Conservation (phyloP, 257 asterid species). For the Ehretia macrophylla region DNA sequence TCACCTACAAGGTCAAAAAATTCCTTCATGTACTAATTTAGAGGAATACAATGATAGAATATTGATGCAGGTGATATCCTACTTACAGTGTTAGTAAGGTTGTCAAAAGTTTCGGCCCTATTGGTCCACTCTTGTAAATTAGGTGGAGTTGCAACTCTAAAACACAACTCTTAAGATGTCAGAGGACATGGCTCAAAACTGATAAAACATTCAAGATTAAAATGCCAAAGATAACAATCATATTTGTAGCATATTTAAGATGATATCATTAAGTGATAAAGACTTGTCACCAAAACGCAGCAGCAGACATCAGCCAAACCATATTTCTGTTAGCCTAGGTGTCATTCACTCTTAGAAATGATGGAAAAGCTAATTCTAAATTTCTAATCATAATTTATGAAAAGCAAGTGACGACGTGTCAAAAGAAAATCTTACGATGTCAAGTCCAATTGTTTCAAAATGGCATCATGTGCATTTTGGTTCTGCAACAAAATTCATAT, state of each 20-base stretch:
- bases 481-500: slow-evolving; percentile 41
- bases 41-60: neutral
- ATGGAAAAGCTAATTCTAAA: no score
- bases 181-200: slow-evolving; percentile 6
- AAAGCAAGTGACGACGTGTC: neutral
- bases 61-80: neutral
- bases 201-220: neutral
- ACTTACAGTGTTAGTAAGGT: slow-evolving; percentile 76
- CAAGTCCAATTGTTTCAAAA: slow-evolving; percentile 70
- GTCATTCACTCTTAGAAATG: neutral
- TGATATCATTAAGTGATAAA: no score
- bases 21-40: slow-evolving; percentile 11
- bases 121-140: slow-evolving; percentile 82
- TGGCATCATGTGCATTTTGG: slow-evolving; percentile 83
- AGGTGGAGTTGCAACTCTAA: slow-evolving; percentile 71
- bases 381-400: no score
- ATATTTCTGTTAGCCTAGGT: neutral
- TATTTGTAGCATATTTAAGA: no score
- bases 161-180: slow-evolving; percentile 23
- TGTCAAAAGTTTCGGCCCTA: slow-evolving; percentile 85
- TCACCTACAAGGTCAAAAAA: slow-evolving; percentile 52
- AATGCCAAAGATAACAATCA: neutral
- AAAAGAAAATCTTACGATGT: slow-evolving; percentile 33
- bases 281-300: neutral
- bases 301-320: neutral